Base-by-base conservation (phyloP, 1,284 basidiomycete genomes). In the Fomitopsis palustris region DNA sequence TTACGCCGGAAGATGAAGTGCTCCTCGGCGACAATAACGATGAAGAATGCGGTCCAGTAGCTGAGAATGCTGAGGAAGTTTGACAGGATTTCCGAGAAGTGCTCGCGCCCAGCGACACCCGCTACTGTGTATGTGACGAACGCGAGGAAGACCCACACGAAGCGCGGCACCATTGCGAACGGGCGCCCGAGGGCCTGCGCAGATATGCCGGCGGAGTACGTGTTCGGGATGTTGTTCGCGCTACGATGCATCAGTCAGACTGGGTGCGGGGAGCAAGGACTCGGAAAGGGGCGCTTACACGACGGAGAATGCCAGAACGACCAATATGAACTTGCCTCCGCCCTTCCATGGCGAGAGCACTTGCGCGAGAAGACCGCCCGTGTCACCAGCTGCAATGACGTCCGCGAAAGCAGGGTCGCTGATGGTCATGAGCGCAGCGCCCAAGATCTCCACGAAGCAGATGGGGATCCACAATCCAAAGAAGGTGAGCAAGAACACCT, bases 11-110 rank as follows among this genome's bases (percentile, higher is more conserved):
- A 83, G 49, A 89, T 70, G 64, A 80, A 79, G 64, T 84, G 83
- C 62, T 87, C 85, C 60, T 84, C 81, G 0, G 77, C 71, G 23
- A 86, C 75, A 52, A 87, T 81, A 52, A 84, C 78, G 59, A 85
- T 73, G 69, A 85, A 85, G 67, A 86, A 81, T 1, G 82, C 81
- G 0, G 78, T 78, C 85, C 85, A 88, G 71, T 89, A 88, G n/a
- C 82, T 81, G 25, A 87, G 72, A 54, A 88, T 78, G 21, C 78
- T 72, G 33, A 86, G 70, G 70, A 79, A 77, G 67, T 81, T 86
- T 39, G 69, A 75, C 5, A 89, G 75, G 51, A 87, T 84, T 42
- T 74, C 75, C 42, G 80, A 80, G 68, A 89, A 87, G 66, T 84
- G 81, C 59, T 82, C 78, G 43, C 84, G 79, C 2, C 87, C 87